Percentiles rank a stretch among this genome's conserved stretches.
phyloP scores from a whole-genome alignment of 2,329 filamentous ascomycete species.

The Monilinia aucupariae region DNA sequence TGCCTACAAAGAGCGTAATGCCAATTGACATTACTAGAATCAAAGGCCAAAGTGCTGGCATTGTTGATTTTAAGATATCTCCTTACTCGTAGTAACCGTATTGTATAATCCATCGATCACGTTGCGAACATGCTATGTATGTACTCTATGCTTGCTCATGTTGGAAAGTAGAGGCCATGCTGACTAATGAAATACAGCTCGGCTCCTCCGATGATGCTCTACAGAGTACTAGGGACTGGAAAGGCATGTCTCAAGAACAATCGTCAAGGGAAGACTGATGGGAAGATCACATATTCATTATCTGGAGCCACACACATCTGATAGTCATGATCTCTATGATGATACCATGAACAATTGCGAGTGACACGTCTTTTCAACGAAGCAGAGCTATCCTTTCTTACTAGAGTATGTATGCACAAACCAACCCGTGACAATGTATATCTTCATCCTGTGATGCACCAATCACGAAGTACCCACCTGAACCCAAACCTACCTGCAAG shows the following conservation, averaged over 20 bases:
- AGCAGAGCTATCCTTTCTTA: background rate
- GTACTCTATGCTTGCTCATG: background rate
- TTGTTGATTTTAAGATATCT: background rate
- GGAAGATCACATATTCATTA: too few species aligned
- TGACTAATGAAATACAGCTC: conserved; percentile 1
- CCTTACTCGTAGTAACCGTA: too few species aligned
- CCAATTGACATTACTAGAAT: conserved; percentile 18
- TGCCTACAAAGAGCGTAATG: conserved; percentile 30
- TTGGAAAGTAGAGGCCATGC: background rate
- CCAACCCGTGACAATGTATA: background rate
- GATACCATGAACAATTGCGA: background rate
- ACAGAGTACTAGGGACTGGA: background rate
- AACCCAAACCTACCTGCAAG: background rate
- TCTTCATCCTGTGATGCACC: too few species aligned
- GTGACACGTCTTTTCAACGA: too few species aligned
- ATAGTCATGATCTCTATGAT: background rate
- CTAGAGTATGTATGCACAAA: too few species aligned
- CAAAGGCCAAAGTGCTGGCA: conserved; percentile 21
- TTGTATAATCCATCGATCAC: background rate
- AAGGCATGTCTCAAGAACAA: background rate
- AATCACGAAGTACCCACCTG: background rate
- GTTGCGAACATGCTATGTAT: background rate
- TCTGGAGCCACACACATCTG: background rate
- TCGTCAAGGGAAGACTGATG: background rate
- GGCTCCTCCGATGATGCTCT: background rate